Evolutionary conservation across 345 rosid genomes (phyloP), one percentile per base, ranked within the genome.

Genomic region (Punica granatum): DNA sequence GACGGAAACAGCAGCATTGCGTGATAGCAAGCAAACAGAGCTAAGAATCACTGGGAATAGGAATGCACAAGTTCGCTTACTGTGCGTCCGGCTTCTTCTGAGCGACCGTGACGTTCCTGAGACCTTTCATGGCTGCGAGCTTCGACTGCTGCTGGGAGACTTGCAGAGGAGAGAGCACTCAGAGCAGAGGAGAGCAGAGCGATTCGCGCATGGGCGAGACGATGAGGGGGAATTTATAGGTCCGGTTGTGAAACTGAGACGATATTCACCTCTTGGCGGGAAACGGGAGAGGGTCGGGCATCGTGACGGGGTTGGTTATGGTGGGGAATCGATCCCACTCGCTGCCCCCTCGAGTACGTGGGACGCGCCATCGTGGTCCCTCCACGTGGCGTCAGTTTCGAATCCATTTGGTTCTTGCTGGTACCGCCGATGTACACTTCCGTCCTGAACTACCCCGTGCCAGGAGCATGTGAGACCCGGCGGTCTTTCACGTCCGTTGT

Each of bases 81-180:
- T 44, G 67, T 6, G 75, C 9, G 21, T 43, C 69, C 11, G 41
- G 66, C 68, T 60, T 77, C 72, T 80, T 80, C 39, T 56, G 71
- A 73, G 83, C 73, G 48, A 78, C 11, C 36, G 64, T 39, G 58
- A 58, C 77, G 59, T 32, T 60, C 70, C 56, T 73, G 9, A 67
- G 80, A 67, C 72, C 78, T 72, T 49, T 77, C 81, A 80, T 80
- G 62, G 67, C 67, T 53, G 64, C 43, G 53, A 69, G 49, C 65
- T 53, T 60, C 39, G 59, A 65, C 15, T n/a, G 53, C 30, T 19
- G 21, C 21, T 30, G 46, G n/a, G 67, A 72, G 46, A 69, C 18
- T 36, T 13, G 54, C 39, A 66, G 59, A 30, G 42, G 25, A 19
- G n/a, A 16, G 41, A 58, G 64, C 37, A 43, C 13, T 37, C 26